These are phyloP conservation scores for Endotrypanum monterogeii DNA, from an alignment of 208 protist species.

Conservation along the genomic window DNA sequence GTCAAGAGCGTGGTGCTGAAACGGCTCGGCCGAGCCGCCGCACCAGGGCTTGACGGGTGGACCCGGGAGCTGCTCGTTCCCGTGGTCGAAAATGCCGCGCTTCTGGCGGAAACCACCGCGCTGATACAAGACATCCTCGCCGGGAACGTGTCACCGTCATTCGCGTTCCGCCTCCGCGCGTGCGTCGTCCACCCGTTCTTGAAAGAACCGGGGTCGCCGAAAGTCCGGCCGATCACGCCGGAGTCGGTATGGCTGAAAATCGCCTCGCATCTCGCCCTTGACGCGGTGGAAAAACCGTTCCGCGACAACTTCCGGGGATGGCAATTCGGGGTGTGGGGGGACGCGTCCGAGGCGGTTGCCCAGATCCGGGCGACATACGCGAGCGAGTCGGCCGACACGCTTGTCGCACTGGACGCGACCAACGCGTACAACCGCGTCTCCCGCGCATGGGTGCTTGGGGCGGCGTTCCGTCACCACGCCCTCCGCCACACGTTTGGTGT, in stretches of 20 bases:
- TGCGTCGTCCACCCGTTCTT: slow-evolving; percentile 23
- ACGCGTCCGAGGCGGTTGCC: slow-evolving; percentile 18
- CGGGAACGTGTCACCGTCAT: slow-evolving; percentile 13
- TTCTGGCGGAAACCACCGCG: slow-evolving; percentile 19
- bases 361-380: slow-evolving; percentile 9
- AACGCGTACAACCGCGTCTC: slow-evolving; percentile 41
- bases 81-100: slow-evolving; percentile 11
- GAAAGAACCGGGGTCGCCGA: slow-evolving; percentile 15
- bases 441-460: slow-evolving; percentile 4
- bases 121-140: slow-evolving; percentile 27
- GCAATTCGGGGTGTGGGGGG: slow-evolving; percentile 31
- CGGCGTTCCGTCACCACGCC: neutral
- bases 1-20: slow-evolving; percentile 8
- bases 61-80: slow-evolving; percentile 28
- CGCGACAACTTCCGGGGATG: neutral
- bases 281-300: slow-evolving; percentile 1
- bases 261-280: slow-evolving; percentile 25
- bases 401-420: slow-evolving; percentile 34
- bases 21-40: slow-evolving; percentile 15
- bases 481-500: slow-evolving; percentile 22
- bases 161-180: slow-evolving; percentile 24
- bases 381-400: slow-evolving; percentile 2
- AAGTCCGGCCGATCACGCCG: slow-evolving; percentile 38
- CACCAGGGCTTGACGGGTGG: slow-evolving; percentile 34
- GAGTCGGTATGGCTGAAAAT: slow-evolving; percentile 31